Conservation (phyloP, 306 rosid genomes). For the Prinsepia uniflora region DNA sequence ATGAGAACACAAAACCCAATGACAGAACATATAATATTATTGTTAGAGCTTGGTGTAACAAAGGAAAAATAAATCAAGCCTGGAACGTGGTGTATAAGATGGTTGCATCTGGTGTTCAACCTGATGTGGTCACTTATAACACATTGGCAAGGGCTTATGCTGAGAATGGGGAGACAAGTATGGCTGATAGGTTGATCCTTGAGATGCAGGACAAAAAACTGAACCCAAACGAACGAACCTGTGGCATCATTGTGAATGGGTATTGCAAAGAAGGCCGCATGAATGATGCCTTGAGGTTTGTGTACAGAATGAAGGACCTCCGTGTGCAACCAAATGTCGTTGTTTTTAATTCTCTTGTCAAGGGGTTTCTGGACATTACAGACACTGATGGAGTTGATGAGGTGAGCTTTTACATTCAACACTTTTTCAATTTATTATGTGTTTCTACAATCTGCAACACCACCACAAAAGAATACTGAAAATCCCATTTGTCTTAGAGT, state of each 20-base stretch:
- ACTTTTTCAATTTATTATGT: background rate
- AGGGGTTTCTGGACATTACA: conserved; percentile 69
- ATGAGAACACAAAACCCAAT: conserved; percentile 61
- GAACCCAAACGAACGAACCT: conserved; percentile 79
- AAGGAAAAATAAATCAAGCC: conserved; percentile 60
- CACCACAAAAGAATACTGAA: background rate
- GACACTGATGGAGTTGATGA: conserved; percentile 75
- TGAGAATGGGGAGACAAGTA: conserved; percentile 63
- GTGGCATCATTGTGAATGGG: conserved; percentile 76
- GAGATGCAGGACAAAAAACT: conserved; percentile 64
- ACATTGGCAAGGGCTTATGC: conserved; percentile 86
- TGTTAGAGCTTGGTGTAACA: conserved; percentile 79
- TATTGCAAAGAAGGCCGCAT: conserved; percentile 84
- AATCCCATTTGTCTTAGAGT: background rate
- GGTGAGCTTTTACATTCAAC: conserved; percentile 36
- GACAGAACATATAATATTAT: conserved; percentile 84
- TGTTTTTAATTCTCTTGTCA: conserved; percentile 80
- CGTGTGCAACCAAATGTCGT: conserved; percentile 73
- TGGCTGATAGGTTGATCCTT: conserved; percentile 62
- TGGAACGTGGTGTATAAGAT: conserved; percentile 66
- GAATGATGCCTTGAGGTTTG: conserved; percentile 77
- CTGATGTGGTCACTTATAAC: conserved; percentile 85
- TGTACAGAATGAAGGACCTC: conserved; percentile 72
- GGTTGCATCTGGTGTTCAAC: conserved; percentile 70
- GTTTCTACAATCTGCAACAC: background rate